Percentiles rank a stretch among this genome's conserved stretches.
Evolutionary conservation across 192 early-diverging fungal genomes (phyloP).

Genomic region (Mortierella hygrophila): DNA sequence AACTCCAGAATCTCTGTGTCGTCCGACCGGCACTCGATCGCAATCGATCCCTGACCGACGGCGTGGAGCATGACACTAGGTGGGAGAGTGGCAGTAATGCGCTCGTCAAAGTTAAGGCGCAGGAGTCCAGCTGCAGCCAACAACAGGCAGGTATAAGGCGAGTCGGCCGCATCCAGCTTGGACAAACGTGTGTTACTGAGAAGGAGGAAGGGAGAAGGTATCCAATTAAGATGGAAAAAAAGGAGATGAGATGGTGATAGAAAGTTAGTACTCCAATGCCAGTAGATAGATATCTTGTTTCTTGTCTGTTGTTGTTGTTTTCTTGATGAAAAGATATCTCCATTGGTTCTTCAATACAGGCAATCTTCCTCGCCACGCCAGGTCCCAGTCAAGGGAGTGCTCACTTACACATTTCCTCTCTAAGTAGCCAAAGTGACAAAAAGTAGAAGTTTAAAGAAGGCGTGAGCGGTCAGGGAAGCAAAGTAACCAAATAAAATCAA

Average conservation of each 20-base stretch:
- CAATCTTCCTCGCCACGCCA: not conserved
- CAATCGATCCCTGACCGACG: slow-evolving; percentile 94
- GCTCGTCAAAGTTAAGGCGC: slow-evolving; percentile 73
- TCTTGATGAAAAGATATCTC: not conserved
- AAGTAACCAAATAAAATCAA: not conserved
- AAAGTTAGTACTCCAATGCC: not conserved
- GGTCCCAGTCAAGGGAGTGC: not conserved
- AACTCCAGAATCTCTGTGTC: slow-evolving; percentile 67
- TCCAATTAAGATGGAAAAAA: not conserved
- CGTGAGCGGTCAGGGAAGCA: not conserved
- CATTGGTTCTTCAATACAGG: not conserved
- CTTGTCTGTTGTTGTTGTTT: not conserved
- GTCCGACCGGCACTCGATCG: slow-evolving; percentile 80
- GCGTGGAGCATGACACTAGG: slow-evolving; percentile 81
- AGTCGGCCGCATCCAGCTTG: slow-evolving; percentile 86
- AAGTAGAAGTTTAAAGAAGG: not conserved
- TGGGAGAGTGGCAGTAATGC: slow-evolving; percentile 80
- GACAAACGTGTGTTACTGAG: slow-evolving; percentile 88
- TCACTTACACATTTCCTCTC: slow-evolving; percentile 45
- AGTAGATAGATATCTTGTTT: not conserved
- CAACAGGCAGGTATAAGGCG: slow-evolving; percentile 81
- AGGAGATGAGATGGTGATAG: not conserved
- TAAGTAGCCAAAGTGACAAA: slow-evolving; percentile 13
- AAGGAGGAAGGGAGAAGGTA: not conserved
- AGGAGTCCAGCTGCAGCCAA: slow-evolving; percentile 90